Evolutionary conservation across 73 alveolate genomes (phyloP), one percentile per base, ranked within the genome.

Genomic region (Blepharisma stoltei): DNA sequence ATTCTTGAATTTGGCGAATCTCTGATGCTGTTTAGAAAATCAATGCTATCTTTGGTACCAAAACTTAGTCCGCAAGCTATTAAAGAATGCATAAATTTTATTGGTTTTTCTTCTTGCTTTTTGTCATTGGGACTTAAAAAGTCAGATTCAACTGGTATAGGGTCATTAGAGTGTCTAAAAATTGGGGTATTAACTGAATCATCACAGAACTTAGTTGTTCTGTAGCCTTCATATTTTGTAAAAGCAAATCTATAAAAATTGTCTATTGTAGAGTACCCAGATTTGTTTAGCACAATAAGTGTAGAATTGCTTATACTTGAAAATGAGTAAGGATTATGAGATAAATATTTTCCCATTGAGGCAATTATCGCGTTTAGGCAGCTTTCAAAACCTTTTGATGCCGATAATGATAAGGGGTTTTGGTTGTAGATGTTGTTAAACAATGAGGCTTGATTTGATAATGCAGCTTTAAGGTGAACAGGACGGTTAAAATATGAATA

Each of bases 401-500:
- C 23, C 2, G 46, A 18, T 60, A 60, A 9, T 8, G 73, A 60
- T 20, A 60, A 25, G 0, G 73, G 73, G 46, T 60, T 60, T 38
- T 60, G 46, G 46, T 60, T 60, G 46, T 32, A 32, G 41, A 32
- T 32, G 41, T 32, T 32, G 41, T 32, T 32, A 32, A 32, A 32
- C 3, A 32, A 3, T 32, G 41, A 32, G 3, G 41, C 41, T 32
- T 32, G 41, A 3, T 32, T 32, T 32, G 41, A 32, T 32, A 32
- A 32, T 32, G 73, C 73, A 14, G 73, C 73, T 25, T 60, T 60
- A 18, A 60, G 45, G 5, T 60, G 73, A 60, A 5, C 46, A 60
- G 73, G 73, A 20, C 14, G 73, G 46, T 60, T 60, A 25, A 60
- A 60, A 38, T 60, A 60, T 0, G 73, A n/a, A 60, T 60, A 60